Base-by-base conservation (phyloP, 2,329 filamentous ascomycete species). In the Pseudopyricularia javanii region DNA sequence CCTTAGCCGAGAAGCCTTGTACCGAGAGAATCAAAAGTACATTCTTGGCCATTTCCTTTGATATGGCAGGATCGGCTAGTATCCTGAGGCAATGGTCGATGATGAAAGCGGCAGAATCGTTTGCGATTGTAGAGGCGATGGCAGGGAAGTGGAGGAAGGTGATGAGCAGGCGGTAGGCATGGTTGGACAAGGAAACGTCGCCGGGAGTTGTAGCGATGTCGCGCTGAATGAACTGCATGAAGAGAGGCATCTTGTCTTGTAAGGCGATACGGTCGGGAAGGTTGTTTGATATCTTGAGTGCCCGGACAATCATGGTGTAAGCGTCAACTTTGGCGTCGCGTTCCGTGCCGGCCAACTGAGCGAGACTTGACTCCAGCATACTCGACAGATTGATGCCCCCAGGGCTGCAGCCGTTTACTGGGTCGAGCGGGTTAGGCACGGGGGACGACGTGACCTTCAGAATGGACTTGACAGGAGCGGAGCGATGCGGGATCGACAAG, bases 281-380 rank as follows among this genome's bases (percentile, higher is more conserved):
- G 59, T 88, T 86, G 56, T 91, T 88, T 54, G 91, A 95, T 6
- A 85, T 79, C 64, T 88, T 87, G 59, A 96, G 72, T 4, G 85
- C 83, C 33, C 82, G 78, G 32, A 85, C 80, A 47, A 98, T 73
- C 61, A 86, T 86, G 64, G 84, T 82, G 62, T 98, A 97, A 49
- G 91, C 88, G 69, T 98, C 93, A 32, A 93, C 68, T 59, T 85
- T 85, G 12, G 81, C 83, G 54, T 82, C 78, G 52, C 85, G 76
- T 59, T 90, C 86, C 30, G 81, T 74, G 22, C 86, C 83, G 35
- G 85, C 86, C 49, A 98, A 76, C 67, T 93, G 86, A 66, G 88
- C 84, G 34, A 89, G 78, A 5, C 89, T 82, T 1, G 88, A 94
- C 60, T 95, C 87, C 58, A 97, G 70, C 84, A 96, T 93, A 60